phyloP scores from a whole-genome alignment of 1,284 basidiomycete species.

The Malassezia vespertilionis region DNA sequence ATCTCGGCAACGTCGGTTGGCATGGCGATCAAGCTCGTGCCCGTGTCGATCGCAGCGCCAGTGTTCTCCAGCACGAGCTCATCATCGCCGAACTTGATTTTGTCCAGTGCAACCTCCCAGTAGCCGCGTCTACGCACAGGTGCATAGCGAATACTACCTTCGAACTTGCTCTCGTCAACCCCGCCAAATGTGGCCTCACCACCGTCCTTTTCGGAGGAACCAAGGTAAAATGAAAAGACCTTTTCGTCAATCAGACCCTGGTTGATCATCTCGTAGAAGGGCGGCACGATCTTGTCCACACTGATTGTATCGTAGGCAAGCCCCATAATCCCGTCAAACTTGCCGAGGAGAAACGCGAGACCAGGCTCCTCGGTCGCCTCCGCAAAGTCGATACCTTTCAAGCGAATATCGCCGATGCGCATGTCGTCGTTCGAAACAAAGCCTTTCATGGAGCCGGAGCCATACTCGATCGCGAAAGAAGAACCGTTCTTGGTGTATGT shows the following conservation, averaged over 20 bases:
- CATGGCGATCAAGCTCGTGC: conserved; percentile 78
- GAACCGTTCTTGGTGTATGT: conserved; percentile 87
- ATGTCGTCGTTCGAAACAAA: conserved; percentile 79
- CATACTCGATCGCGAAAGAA: conserved; percentile 85
- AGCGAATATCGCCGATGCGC: conserved; percentile 68
- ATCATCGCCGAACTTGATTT: conserved; percentile 55
- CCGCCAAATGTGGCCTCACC: conserved; percentile 92
- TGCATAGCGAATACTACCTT: conserved; percentile 72
- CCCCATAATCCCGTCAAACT: conserved; percentile 89
- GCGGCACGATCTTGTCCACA: conserved; percentile 84
- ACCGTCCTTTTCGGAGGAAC: conserved; percentile 72
- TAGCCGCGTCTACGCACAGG: conserved; percentile 92
- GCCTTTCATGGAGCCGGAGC: conserved; percentile 92
- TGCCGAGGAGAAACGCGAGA: conserved; percentile 80
- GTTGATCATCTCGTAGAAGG: conserved; percentile 89
- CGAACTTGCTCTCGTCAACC: conserved; percentile 67
- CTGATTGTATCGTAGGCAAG: conserved; percentile 92
- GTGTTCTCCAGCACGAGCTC: conserved; percentile 71
- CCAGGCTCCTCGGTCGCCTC: conserved; percentile 95
- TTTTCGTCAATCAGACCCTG: conserved; percentile 70
- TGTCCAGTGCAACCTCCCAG: conserved; percentile 58
- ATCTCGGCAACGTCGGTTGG: conserved; percentile 94
- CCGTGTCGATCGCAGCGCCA: conserved; percentile 65
- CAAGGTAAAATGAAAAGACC: conserved; percentile 90
- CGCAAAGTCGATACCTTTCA: conserved; percentile 77